A percentile compares a stretch with the other conserved stretches of the same genome.
phyloP scores from a whole-genome alignment of 2,329 filamentous ascomycete species.

The Harringtonia lauricola region DNA sequence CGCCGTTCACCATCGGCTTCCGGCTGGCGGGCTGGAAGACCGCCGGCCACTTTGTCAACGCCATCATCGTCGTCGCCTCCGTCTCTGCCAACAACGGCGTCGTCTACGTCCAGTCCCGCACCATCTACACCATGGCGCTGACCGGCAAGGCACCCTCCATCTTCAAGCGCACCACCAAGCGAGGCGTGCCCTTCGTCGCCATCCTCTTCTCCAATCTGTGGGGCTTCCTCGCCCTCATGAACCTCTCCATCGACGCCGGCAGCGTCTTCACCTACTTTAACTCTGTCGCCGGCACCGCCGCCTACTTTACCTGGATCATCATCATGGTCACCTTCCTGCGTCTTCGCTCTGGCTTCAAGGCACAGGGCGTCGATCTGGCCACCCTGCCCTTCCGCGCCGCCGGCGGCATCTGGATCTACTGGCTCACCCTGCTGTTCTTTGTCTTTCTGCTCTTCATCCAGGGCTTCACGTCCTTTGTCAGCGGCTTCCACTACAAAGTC shows the following conservation, averaged over 20 bases:
- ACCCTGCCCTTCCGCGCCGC: background rate
- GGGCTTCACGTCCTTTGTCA: background rate
- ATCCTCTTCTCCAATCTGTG: background rate
- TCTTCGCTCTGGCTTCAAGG: background rate
- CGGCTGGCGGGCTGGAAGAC: background rate
- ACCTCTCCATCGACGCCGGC: background rate
- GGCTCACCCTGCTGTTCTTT: background rate
- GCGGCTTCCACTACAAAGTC: background rate
- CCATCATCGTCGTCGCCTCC: background rate
- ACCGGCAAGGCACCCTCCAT: background rate
- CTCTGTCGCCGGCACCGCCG: background rate
- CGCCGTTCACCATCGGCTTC: background rate
- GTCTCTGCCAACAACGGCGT: background rate
- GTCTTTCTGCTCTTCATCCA: background rate
- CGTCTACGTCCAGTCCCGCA: background rate
- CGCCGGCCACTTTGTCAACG: background rate
- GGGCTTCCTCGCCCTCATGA: background rate
- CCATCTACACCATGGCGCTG: background rate
- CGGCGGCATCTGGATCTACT: background rate
- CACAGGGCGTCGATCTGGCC: background rate
- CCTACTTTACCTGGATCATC: background rate
- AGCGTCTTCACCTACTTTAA: background rate
- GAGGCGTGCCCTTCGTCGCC: background rate
- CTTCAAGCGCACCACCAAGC: background rate
- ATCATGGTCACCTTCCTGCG: background rate